Evolutionary conservation across 1,284 basidiomycete genomes (phyloP).

Genomic region (Trametes versicolor): DNA sequence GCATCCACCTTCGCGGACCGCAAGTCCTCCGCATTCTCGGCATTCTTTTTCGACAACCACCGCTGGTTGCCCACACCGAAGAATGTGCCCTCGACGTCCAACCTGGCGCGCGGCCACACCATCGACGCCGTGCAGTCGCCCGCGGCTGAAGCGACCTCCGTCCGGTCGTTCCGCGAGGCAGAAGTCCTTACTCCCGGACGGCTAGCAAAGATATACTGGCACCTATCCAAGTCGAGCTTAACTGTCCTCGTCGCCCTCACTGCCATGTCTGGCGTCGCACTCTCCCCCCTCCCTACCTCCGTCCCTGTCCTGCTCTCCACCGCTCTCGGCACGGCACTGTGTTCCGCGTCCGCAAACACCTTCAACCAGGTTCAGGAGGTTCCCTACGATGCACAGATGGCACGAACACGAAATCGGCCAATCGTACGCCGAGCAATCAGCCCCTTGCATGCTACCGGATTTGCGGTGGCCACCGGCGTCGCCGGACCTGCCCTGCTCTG

Average conservation of each 20-base stretch:
- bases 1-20: constrained; percentile 37
- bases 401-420: constrained; percentile 88
- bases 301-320: constrained; percentile 88
- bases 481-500: constrained; percentile 84
- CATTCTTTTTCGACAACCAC: constrained; percentile 69
- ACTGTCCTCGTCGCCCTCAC: constrained; percentile 92
- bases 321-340: constrained; percentile 90
- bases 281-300: constrained; percentile 88
- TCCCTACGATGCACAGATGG: constrained; percentile 98
- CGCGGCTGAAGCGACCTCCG: constrained; percentile 21
- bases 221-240: constrained; percentile 90
- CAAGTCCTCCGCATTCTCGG: constrained; percentile 52
- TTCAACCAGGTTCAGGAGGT: constrained; percentile 96
- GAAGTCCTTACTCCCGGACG: constrained; percentile 61
- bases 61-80: constrained; percentile 48
- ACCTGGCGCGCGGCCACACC: constrained; percentile 20
- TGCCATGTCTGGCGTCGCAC: constrained; percentile 92
- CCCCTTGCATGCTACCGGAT: constrained; percentile 86
- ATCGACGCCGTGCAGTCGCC: constrained; percentile 28
- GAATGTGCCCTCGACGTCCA: constrained; percentile 25
- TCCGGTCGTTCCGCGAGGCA: constrained; percentile 37
- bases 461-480: constrained; percentile 80
- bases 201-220: constrained; percentile 76
- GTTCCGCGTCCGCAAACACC: constrained; percentile 93
- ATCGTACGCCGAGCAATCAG: constrained; percentile 88